Percentiles rank a stretch among this genome's conserved stretches.
These are phyloP conservation scores for Termitomyces sp. DNA, from an alignment of 768 basidiomycete genomes.

Conservation along the genomic window DNA sequence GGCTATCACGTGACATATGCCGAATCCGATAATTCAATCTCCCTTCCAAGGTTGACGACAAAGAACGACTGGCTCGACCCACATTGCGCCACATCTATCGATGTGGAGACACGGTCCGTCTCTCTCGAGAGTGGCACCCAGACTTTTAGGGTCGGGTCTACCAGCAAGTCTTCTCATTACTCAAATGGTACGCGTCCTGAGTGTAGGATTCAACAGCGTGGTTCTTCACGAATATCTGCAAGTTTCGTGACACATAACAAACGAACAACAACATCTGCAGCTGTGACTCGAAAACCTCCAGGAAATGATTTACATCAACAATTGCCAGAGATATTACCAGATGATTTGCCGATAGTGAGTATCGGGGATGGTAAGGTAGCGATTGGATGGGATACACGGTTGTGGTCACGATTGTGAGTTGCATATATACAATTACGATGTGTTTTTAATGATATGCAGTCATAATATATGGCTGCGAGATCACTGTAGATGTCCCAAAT, in stretches of 20 bases:
- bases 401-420: slow-evolving; percentile 75
- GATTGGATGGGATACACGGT: slow-evolving; percentile 66
- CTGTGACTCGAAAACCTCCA: slow-evolving; percentile 12
- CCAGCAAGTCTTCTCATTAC: not conserved
- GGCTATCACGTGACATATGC: not conserved
- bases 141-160: not conserved
- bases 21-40: not conserved
- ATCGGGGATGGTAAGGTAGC: slow-evolving; percentile 57
- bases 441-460: slow-evolving; percentile 31
- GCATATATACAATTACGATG: not conserved
- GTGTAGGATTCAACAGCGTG: not conserved
- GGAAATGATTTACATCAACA: slow-evolving; percentile 12
- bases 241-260: slow-evolving; percentile 6
- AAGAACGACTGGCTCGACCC: not conserved
- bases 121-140: not conserved
- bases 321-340: slow-evolving; percentile 22
- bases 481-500: slow-evolving; percentile 84
- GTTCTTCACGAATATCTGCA: not conserved
- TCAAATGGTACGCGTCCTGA: not conserved
- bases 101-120: not conserved
- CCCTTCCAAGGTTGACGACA: not conserved
- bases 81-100: not conserved
- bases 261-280: slow-evolving; percentile 17
- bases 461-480: slow-evolving; percentile 91
- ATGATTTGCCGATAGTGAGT: slow-evolving; percentile 47